Evolutionary conservation across 2,329 filamentous ascomycete species (phyloP), one percentile per base, ranked within the genome.

Genomic region (Nemania bipapillata): DNA sequence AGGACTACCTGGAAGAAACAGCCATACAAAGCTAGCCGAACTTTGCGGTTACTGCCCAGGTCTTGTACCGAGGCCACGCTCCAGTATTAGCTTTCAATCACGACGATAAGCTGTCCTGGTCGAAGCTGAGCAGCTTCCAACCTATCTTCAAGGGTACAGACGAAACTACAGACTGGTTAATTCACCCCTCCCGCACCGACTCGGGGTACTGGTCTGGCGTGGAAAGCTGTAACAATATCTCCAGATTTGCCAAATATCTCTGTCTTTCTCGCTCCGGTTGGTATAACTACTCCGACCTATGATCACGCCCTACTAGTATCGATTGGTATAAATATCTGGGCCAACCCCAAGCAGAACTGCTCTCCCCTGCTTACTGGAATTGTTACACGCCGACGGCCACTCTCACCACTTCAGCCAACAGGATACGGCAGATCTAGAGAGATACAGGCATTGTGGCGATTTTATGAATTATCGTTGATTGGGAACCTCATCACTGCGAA

Each of bases 1-100:
- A 65, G 37, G 52, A 55, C 53, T 30, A 28, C 37, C 57, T 37
- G 40, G 17, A 35, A 22, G 50, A 32, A 40, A 32, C 66, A 22
- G 49, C 35, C 47, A 22, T 49, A 53, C 37, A 32, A n/a, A 30
- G 17, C 37, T 52, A 15, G 24, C 30, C 11, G 47, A 24, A 15
- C 20, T 47, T 28, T 45, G 3, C 30, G 64, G 57, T 17, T 30
- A 17, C 37, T 40, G 32, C 17, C 37, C 15, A 26, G 28, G 20
- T 20, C 47, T 12, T 50, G 3, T 15, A 35, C 28, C 26, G 15
- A 54, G 12, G 26, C 32, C 11, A 4, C 58, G 6, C 32, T 47
- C n/a, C 55, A 47, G n/a, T 40, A 55, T 53, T 45, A 9, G 58
- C 49, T 37, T 20, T 11, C 9, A 9, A 49, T 54, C 1, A 45